Conservation (phyloP, 306 rosid species). For the Argentina anserina region DNA sequence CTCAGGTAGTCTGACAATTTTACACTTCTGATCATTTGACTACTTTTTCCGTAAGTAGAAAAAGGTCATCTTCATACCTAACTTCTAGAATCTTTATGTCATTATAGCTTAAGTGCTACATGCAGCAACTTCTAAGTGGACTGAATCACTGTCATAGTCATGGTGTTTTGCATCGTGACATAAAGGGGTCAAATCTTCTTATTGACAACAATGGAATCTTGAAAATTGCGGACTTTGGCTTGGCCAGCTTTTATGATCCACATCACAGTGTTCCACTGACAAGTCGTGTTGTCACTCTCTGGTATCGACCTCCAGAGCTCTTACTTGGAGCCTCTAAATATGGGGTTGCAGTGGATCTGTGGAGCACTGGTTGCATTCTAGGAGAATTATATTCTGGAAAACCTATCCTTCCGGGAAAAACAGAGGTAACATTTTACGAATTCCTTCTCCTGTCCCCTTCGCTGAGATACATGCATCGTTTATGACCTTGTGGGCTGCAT, state of each 20-base stretch:
- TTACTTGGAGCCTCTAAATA: conserved; percentile 84
- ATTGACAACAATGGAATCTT: conserved; percentile 68
- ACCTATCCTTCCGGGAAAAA: conserved; percentile 93
- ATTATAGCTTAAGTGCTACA: conserved; percentile 78
- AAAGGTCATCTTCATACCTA: conserved; percentile 16
- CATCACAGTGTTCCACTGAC: conserved; percentile 59
- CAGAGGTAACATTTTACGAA: conserved; percentile 59
- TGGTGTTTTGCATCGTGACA: conserved; percentile 95
- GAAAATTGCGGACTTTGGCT: conserved; percentile 95
- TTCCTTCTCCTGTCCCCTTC: neutral
- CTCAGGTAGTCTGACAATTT: conserved; percentile 56
- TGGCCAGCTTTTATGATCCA: conserved; percentile 79
- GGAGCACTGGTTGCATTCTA: conserved; percentile 95
- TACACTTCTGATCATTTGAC: neutral
- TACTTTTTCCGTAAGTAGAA: neutral
- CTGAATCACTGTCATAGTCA: conserved; percentile 81
- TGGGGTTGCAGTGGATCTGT: conserved; percentile 88
- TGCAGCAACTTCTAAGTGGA: conserved; percentile 90
- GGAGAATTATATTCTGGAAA: conserved; percentile 84
- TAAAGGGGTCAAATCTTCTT: conserved; percentile 97
- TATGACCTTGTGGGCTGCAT: conserved; percentile 7
- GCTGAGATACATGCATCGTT: conserved; percentile 5
- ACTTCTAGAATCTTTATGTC: conserved; percentile 26
- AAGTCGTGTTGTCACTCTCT: conserved; percentile 91
- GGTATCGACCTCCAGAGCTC: conserved; percentile 99